Evolutionary conservation across 2,329 filamentous ascomycete genomes (phyloP), one percentile per base, ranked within the genome.

Genomic region (Calycina marina): DNA sequence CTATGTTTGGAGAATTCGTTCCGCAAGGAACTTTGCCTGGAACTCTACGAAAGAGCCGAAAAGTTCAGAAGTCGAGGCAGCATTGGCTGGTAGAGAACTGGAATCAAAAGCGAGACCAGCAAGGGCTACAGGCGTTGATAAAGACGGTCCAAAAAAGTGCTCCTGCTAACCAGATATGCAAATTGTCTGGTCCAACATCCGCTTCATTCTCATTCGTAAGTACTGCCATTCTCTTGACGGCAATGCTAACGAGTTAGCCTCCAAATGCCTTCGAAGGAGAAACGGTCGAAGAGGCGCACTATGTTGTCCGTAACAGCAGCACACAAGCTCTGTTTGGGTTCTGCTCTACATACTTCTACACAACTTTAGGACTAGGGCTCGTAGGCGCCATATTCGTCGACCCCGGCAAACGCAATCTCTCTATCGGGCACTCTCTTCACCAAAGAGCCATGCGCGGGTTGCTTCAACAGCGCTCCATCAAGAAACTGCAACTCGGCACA

Each of bases 11-110:
- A 6, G 82, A 92, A 39, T 65, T 68, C 33, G 56, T 59, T 6
- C 69, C 72, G 0, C 60, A 61, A 17, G 72, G 71, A 1, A 72
- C 67, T 1, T 60, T 77, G 33, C 72, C 72, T 0, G 72, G 86
- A 1, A 88, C 83, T 0, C 69, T 93, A 42, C 75, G 81, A 36
- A 88, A 88, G 56, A 92, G 77, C 51, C 81, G 85, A 49, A 93
- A 90, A 54, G 69, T 82, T 0, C 72, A 82, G 37, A 88, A 92
- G 46, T 85, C 84, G n/a, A 73, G 82, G 38, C 85, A 93, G 49
- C 83, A 92, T 46, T 96, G 88, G 88, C 71, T 96, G 1, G 86
- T 94, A 0, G 88, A 94, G 50, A 74, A 71, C 28, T 96, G 85
- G 59, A 80, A 86, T 46, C 73, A 77, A 37, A 74, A 82, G 24